Conservation (phyloP, 805 yeast genomes). For the Kodamaea laetipori region DNA sequence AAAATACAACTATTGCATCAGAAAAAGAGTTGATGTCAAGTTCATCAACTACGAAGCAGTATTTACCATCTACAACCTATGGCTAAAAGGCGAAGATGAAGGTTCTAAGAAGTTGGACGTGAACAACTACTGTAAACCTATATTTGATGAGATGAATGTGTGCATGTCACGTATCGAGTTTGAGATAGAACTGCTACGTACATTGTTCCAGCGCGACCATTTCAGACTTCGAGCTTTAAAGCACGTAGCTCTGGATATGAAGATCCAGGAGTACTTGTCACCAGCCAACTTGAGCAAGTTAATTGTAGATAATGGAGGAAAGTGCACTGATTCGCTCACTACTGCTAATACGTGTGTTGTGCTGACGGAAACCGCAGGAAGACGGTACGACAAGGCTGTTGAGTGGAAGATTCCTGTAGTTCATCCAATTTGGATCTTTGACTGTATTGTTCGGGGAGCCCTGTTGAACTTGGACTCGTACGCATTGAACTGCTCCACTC, state of each 20-base stretch:
- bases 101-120: slow-evolving; percentile 22
- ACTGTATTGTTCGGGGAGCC: slow-evolving; percentile 47
- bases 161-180: slow-evolving; percentile 46
- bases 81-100: slow-evolving; percentile 55
- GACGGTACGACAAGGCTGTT: slow-evolving; percentile 51
- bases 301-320: slow-evolving; percentile 51
- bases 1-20: slow-evolving; percentile 54
- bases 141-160: slow-evolving; percentile 47
- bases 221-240: slow-evolving; percentile 24
- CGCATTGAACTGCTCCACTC: slow-evolving; percentile 25
- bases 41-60: slow-evolving; percentile 55
- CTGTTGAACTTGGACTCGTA: slow-evolving; percentile 45
- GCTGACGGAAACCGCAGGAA: slow-evolving; percentile 53
- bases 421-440: slow-evolving; percentile 54
- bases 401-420: slow-evolving; percentile 56
- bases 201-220: slow-evolving; percentile 20
- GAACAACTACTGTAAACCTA: slow-evolving; percentile 34
- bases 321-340: slow-evolving; percentile 52
- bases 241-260: slow-evolving; percentile 13
- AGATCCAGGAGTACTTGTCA: slow-evolving; percentile 23
- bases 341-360: slow-evolving; percentile 46
- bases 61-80: slow-evolving; percentile 44
- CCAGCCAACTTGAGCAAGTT: slow-evolving; percentile 34
- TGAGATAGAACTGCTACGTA: slow-evolving; percentile 16
- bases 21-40: slow-evolving; percentile 54